Conservation (phyloP, 2,329 filamentous ascomycete genomes). For the Lecanicillium sp. region DNA sequence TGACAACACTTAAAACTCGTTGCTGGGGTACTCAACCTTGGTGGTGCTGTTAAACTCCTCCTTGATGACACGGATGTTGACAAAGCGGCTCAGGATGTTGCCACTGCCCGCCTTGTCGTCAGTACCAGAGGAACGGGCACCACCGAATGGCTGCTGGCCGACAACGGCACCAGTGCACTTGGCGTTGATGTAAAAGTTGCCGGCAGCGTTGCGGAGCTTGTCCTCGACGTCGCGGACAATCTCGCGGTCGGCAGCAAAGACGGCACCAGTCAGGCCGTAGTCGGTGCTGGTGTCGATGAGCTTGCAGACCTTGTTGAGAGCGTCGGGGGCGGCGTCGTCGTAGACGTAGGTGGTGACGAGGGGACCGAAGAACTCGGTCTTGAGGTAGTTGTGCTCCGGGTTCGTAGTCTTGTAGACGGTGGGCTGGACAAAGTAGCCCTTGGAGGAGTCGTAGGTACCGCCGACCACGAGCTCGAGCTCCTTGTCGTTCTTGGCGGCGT, state of each 20-base stretch:
- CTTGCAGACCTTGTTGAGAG: slow-evolving; percentile 51
- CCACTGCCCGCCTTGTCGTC: slow-evolving; percentile 66
- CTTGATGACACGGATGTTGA: slow-evolving; percentile 61
- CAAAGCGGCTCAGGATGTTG: slow-evolving; percentile 56
- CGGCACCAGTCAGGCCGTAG: slow-evolving; percentile 69
- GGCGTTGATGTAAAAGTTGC: slow-evolving; percentile 83
- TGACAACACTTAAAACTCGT: slow-evolving; percentile 41
- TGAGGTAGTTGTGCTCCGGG: slow-evolving; percentile 65
- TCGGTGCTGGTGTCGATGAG: slow-evolving; percentile 64
- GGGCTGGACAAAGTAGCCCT: slow-evolving; percentile 77
- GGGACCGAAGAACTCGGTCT: slow-evolving; percentile 76
- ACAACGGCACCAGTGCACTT: slow-evolving; percentile 70
- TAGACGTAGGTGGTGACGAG: slow-evolving; percentile 70
- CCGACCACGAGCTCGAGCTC: slow-evolving; percentile 67
- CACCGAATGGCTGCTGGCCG: slow-evolving; percentile 65
- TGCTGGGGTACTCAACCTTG: slow-evolving; percentile 62
- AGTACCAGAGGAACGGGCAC: slow-evolving; percentile 58
- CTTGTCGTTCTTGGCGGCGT: slow-evolving; percentile 67
- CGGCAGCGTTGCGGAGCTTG: slow-evolving; percentile 61
- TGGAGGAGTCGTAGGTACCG: slow-evolving; percentile 67
- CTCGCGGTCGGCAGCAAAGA: slow-evolving; percentile 63
- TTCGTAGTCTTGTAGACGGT: slow-evolving; percentile 72
- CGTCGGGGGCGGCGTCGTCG: slow-evolving; percentile 52
- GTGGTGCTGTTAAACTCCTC: slow-evolving; percentile 63
- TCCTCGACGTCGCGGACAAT: slow-evolving; percentile 63